Evolutionary conservation across 371 early-diverging fungal species (phyloP).

Genomic region (Apophysomyces variabilis): DNA sequence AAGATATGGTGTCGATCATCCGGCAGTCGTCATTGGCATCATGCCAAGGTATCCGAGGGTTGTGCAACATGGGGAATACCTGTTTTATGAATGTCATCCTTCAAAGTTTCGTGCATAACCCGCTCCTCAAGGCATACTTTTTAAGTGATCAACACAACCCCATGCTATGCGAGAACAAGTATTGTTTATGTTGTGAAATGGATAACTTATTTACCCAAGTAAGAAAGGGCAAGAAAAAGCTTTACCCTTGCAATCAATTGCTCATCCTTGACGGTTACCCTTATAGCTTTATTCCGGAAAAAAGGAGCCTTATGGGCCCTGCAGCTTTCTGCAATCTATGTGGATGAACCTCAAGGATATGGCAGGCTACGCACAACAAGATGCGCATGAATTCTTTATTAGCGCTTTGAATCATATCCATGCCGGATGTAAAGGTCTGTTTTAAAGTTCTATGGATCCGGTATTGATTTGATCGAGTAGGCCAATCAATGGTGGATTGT

Average conservation of each 20-base stretch:
- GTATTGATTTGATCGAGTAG: neutral
- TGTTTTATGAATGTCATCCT: constrained; percentile 96
- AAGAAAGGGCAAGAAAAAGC: constrained; percentile 8
- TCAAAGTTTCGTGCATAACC: constrained; percentile 92
- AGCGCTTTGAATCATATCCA: constrained; percentile 88
- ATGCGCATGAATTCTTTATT: constrained; percentile 96
- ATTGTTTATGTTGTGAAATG: constrained; percentile 95
- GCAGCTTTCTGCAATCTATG: constrained; percentile 81
- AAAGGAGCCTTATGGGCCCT: constrained; percentile 81
- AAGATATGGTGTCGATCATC: constrained; percentile 58
- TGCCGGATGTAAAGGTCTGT: constrained; percentile 50
- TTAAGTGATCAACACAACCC: constrained; percentile 85
- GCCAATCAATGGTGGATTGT: constrained; percentile 59
- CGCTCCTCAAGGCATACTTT: constrained; percentile 84
- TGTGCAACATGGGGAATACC: constrained; percentile 92
- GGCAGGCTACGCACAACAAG: constrained; percentile 95
- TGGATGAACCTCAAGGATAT: constrained; percentile 89
- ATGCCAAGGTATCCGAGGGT: constrained; percentile 84
- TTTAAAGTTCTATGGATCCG: neutral
- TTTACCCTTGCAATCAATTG: neutral
- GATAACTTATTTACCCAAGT: constrained; percentile 78
- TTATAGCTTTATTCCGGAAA: constrained; percentile 73
- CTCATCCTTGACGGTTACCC: neutral
- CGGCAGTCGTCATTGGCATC: constrained; percentile 51
- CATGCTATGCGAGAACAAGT: constrained; percentile 61